Evolutionary conservation across 2,329 filamentous ascomycete species (phyloP), one percentile per base, ranked within the genome.

Genomic region (Colletotrichum tanaceti): DNA sequence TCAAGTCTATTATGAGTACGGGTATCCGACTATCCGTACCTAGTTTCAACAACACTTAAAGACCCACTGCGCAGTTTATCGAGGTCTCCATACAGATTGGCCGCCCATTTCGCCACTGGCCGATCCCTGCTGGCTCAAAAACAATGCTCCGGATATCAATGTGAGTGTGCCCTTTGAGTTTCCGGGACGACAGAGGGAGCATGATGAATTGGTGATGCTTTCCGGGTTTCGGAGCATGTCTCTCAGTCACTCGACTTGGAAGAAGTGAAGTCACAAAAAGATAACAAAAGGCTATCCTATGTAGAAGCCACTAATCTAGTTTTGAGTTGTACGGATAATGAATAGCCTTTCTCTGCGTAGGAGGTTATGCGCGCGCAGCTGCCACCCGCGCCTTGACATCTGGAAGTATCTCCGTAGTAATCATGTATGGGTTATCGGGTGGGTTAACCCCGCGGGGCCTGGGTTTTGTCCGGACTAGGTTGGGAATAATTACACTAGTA

Each of bases 21-120:
- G 24, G 24, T 24, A 24, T n/a, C n/a, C n/a, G n/a, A n/a, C n/a
- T n/a, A n/a, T n/a, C n/a, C 24, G 24, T 2, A 24, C n/a, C 9
- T 24, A 35, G 28, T 22, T 14, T n/a, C 18, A 24, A 38, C 5
- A 10, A 5, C 14, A 44, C 44, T 24, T 18, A 6, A 20, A 28
- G 59, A 35, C 43, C 58, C 64, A 63, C 63, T 20, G 22, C 16
- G n/a, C 50, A 54, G 35, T 24, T 39, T 46, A 39, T 35, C 39
- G 39, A 39, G 10, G 49, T 10, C 55, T 47, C 32, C 57, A 41
- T 46, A 60, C 57, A 41, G 39, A 60, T 13, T 35, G 20, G 54
- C 39, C 24, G 16, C 9, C 16, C 20, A n/a, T 35, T 11, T 28
- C 22, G 54, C 47, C 62, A 65, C 46, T 13, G 10, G 41, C 7